Evolutionary conservation across 495 filamentous ascomycete species (phyloP), one percentile per base, ranked within the genome.

Genomic region (Penicillium egyptiacum): DNA sequence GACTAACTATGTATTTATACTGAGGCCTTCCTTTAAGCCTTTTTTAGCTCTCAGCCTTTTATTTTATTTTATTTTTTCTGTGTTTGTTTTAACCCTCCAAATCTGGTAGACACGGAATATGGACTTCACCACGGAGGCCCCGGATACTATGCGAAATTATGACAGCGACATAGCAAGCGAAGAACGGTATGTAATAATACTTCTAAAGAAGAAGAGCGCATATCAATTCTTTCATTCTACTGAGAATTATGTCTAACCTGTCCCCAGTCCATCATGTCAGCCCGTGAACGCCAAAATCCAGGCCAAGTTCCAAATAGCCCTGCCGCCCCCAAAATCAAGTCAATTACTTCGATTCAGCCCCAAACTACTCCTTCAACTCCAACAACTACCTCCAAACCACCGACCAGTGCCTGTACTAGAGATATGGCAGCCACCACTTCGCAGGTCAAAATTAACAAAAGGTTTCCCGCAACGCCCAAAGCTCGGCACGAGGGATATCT

Each of bases 301-400:
- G 50, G 66, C 67, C 41, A 63, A 51, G 22, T 75, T 77, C 58
- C 60, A 70, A 46, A 64, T 75, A 41, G 74, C 74, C 33, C 64
- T 66, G 26, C 74, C 70, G 17, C 67, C 74, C 12, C 70, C 74
- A 30, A 68, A 70, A 62, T 65, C 63, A 23, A 54, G 50, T 44
- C 60, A 62, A 39, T 42, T 58, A 2, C 59, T 75, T n/a, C 67
- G 71, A 1, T 56, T 75, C 43, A 59, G 64, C 35, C 59, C 74
- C 6, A 69, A 66, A 23, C 63, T 74, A 16, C 57, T 71, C 7
- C 64, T 76, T 5, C 74, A 76, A 65, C 68, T 76, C 55, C 74
- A 76, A 63, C 74, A 76, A 66, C 49, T 76, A 43, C 52, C 56
- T 4, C 42, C 53, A 30, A 62, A 71, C 4, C 46, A 62, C 42